Percentiles rank a stretch among this genome's conserved stretches.
Evolutionary conservation across 1,284 basidiomycete genomes (phyloP).

Genomic region (Microbotryum lychnidis-dioicae): DNA sequence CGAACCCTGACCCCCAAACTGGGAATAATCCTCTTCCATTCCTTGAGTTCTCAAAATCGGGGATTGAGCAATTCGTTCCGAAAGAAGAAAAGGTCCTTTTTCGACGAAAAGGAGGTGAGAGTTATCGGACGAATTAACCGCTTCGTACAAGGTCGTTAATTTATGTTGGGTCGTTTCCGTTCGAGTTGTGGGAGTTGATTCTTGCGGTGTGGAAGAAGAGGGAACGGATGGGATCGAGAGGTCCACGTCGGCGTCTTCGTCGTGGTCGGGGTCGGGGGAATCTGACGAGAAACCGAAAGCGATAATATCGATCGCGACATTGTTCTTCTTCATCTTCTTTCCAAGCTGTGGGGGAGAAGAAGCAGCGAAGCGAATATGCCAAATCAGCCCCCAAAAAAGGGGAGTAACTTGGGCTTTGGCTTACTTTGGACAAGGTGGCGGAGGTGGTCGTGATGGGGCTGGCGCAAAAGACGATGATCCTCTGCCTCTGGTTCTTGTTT

Average conservation of each 20-base stretch:
- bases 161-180: constrained; percentile 46
- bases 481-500: constrained; percentile 95
- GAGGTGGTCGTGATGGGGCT: constrained; percentile 57
- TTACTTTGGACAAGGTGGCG: constrained; percentile 31
- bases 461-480: constrained; percentile 86
- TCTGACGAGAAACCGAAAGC: constrained; percentile 53
- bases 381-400: background rate
- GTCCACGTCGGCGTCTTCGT: constrained; percentile 40
- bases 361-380: background rate
- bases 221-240: constrained; percentile 15
- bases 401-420: background rate
- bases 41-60: constrained; percentile 46
- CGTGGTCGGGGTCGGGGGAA: constrained; percentile 33
- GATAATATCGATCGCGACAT: constrained; percentile 88
- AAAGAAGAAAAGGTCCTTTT: constrained; percentile 68
- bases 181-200: background rate
- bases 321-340: constrained; percentile 99
- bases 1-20: too few species aligned
- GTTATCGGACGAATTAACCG: constrained; percentile 67
- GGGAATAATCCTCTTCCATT: constrained; percentile 39
- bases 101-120: constrained; percentile 74
- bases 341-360: constrained; percentile 54
- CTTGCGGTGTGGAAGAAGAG: background rate
- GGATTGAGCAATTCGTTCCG: constrained; percentile 72
- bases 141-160: constrained; percentile 67